These are phyloP conservation scores for Fusarium nygamai DNA, from an alignment of 2,329 filamentous ascomycete species.

Conservation along the genomic window DNA sequence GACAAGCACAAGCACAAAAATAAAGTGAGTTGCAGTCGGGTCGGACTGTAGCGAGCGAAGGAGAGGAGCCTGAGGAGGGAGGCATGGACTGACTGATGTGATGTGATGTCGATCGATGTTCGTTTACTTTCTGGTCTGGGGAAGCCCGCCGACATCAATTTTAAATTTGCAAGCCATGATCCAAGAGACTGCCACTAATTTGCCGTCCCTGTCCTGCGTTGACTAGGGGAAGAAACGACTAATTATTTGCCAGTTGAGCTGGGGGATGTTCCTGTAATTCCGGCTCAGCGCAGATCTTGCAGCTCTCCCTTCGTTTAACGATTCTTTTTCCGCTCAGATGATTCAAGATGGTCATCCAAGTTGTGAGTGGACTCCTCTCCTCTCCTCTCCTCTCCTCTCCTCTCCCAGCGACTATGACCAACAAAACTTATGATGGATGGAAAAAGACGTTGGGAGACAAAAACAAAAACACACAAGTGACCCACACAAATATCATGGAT, in stretches of 20 bases:
- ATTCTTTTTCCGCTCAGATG: constrained; percentile 5
- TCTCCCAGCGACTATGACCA: not conserved
- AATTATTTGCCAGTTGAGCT: constrained; percentile 5
- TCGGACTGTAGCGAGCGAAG: constrained; percentile 22
- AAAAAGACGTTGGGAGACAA: constrained; percentile 24
- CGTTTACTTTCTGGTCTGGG: constrained; percentile 24
- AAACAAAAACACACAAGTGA: not conserved
- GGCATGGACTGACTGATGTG: not conserved
- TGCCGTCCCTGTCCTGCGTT: constrained; percentile 34
- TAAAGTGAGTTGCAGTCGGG: constrained; percentile 16
- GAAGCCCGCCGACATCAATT: constrained; percentile 44
- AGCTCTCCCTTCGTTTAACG: not conserved
- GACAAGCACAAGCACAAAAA: not conserved
- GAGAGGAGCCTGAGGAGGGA: not conserved
- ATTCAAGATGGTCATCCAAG: constrained; percentile 4
- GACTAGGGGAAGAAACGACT: constrained; percentile 27
- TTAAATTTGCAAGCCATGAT: constrained; percentile 47
- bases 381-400: not conserved
- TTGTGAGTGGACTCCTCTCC: not conserved
- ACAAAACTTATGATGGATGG: constrained; percentile 12
- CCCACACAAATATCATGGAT: constrained; percentile 16
- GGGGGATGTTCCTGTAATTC: constrained; percentile 36
- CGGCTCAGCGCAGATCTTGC: constrained; percentile 37
- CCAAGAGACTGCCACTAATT: constrained; percentile 40
- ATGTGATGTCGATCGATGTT: constrained; percentile 35